Conservation (phyloP, 73 alveolate genomes). For the Symbiodinium pilosum region DNA sequence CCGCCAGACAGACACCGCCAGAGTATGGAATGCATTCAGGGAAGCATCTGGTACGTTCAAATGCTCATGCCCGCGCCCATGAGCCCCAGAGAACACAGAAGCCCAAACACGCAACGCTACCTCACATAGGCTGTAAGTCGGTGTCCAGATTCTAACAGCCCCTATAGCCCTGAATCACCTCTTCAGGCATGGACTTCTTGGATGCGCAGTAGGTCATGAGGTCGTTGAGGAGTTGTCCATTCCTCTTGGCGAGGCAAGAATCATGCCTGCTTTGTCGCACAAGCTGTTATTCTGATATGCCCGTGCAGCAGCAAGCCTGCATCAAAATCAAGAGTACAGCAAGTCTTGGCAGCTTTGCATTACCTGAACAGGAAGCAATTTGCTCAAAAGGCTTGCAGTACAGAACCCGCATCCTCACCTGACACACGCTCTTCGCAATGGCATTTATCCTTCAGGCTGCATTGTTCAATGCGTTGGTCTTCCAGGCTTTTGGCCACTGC, state of each 20-base stretch:
- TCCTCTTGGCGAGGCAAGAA: conserved; percentile 43
- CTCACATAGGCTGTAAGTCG: no score
- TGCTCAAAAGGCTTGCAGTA: no score
- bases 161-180: not conserved
- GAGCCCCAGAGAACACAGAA: not conserved
- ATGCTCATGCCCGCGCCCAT: not conserved
- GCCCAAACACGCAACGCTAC: no score
- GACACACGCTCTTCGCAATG: not conserved
- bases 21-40: no score
- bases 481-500: conserved; percentile 46
- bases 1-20: no score
- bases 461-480: not conserved
- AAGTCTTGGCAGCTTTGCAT: no score
- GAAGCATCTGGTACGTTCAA: not conserved
- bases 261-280: no score
- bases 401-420: no score
- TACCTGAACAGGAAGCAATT: no score
- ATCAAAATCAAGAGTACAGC: no score
- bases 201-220: conserved; percentile 56
- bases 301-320: no score
- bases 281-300: no score
- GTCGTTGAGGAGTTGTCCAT: conserved; percentile 50
- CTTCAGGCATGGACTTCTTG: conserved; percentile 48
- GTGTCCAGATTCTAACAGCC: not conserved
- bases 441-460: not conserved